Conservation (phyloP, 1,284 basidiomycete species). For the Boletellus deceptivus region DNA sequence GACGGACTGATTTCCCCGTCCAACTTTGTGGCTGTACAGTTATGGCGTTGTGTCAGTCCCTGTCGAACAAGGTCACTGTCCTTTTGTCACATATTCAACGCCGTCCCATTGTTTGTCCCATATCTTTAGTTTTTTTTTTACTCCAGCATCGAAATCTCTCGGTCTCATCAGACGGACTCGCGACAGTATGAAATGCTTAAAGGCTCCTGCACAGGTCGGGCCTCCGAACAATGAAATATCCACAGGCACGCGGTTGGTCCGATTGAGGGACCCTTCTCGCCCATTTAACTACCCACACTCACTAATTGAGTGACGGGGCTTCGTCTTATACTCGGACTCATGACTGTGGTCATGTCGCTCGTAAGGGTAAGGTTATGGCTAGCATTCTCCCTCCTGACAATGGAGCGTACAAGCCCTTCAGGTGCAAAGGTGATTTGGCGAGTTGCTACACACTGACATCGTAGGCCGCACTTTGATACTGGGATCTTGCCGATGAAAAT, state of each 20-base stretch:
- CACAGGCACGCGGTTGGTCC: slow-evolving; percentile 5
- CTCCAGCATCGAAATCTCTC: slow-evolving; percentile 7
- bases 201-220: background rate
- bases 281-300: slow-evolving; percentile 24
- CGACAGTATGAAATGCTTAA: slow-evolving; percentile 2
- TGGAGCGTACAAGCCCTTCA: slow-evolving; percentile 43
- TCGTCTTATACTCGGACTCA: slow-evolving; percentile 26
- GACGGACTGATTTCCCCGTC: background rate
- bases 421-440: slow-evolving; percentile 50
- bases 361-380: slow-evolving; percentile 15
- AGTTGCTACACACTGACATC: slow-evolving; percentile 42
- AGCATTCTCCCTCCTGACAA: slow-evolving; percentile 13
- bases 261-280: slow-evolving; percentile 4
- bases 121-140: slow-evolving; percentile 29
- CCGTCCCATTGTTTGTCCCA: slow-evolving; percentile 24
- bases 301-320: slow-evolving; percentile 37
- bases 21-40: slow-evolving; percentile 15
- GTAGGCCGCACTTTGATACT: slow-evolving; percentile 31
- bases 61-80: slow-evolving; percentile 19
- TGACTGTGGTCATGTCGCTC: slow-evolving; percentile 22
- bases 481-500: background rate
- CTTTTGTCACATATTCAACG: slow-evolving; percentile 1
- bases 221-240: slow-evolving; percentile 22
- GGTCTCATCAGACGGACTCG: slow-evolving; percentile 7
- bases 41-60: background rate